Evolutionary conservation across 116 monocot genomes (phyloP), one percentile per base, ranked within the genome.

Genomic region (Iris pallida): DNA sequence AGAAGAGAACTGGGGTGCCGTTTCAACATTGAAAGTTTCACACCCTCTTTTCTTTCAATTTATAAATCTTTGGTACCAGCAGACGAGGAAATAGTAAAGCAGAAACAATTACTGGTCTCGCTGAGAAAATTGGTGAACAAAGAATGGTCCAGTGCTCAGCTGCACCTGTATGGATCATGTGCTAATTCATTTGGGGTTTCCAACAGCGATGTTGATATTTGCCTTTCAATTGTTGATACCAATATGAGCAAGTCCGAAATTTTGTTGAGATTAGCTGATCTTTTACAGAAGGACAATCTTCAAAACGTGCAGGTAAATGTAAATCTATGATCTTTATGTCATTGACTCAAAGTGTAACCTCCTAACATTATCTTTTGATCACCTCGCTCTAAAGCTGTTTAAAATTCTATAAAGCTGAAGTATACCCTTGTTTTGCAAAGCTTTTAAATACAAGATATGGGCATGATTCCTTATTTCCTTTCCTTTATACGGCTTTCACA

Each of bases 91-190:
- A 82, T 77, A 66, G 61, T 53, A 11, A 93, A 93, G 65, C 98
- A 98, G 55, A 93, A 70, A 13, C 85, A 93, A 55, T 61, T 98
- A 16, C 61, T 90, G 54, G 30, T 59, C 14, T 78, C 69, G 4
- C 70, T 98, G 57, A 59, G 57, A 63, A 83, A 82, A 46, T 16
- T 90, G 57, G 83, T 98, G n/a, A 81, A 66, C 14, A 78, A 77
- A 70, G 93, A 98, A 80, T 98, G 93, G 98, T 84, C 98, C 16
- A 59, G 75, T 76, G 85, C 93, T 56, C 66, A 73, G 62, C 78
- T 98, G 5, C 82, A 90, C 55, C 68, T 93, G 56, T 98, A 92
- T 76, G 98, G 98, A 70, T 98, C 98, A 20, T 98, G 93, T 82
- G 98, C 93, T 59, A 98, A 90, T 77, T 90, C 92, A 40, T 98